Evolutionary conservation across 805 yeast species (phyloP), one percentile per base, ranked within the genome.

Genomic region (Saitoella complicata): DNA sequence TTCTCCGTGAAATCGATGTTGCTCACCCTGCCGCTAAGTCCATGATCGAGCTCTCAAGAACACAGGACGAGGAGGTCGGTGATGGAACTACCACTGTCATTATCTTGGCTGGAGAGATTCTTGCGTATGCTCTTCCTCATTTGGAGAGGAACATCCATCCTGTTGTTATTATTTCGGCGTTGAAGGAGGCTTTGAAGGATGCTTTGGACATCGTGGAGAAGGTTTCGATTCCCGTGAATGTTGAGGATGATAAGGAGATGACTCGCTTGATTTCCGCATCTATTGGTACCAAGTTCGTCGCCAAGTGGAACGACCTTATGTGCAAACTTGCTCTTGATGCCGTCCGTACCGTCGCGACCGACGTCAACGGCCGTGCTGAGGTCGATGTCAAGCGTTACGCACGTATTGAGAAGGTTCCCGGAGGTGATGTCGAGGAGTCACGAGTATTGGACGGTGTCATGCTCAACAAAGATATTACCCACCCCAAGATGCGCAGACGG

Each of bases 1-100:
- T 91, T 54, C 69, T 91, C 54, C 76, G 99, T 59, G 99, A 91
- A 61, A 91, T 91, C 54, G 97, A 88, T 60, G 69, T 65, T 31
- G 86, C 95, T 4, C 98, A 91, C 61, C 98, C 99, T 7, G 99
- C 98, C 4, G 99, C 99, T 40, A 91, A 91, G 66, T 81, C 94
- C 32, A 91, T 91, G 97, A 82, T 91, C 58, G 98, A 91, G 66
- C 73, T 91, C 53, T 78, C 91, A 56, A 76, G 98, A 66, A 87
- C 98, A 5, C 55, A 52, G 47, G 54, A 41, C 38, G 43, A 41
- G 12, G 43, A 41, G 31, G 98, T 76, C 45, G 99, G 99, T 46
- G 99, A 91, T 58, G 97, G 97, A 49, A 87, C 99, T 48, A 91
- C 99, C 30, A 80, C 95, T 6, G 99, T 91, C 45, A 91, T 91